A percentile compares a stretch with the other conserved stretches of the same genome.
phyloP scores from a whole-genome alignment of 129 eudicot genomes.

The Arctium lappa region DNA sequence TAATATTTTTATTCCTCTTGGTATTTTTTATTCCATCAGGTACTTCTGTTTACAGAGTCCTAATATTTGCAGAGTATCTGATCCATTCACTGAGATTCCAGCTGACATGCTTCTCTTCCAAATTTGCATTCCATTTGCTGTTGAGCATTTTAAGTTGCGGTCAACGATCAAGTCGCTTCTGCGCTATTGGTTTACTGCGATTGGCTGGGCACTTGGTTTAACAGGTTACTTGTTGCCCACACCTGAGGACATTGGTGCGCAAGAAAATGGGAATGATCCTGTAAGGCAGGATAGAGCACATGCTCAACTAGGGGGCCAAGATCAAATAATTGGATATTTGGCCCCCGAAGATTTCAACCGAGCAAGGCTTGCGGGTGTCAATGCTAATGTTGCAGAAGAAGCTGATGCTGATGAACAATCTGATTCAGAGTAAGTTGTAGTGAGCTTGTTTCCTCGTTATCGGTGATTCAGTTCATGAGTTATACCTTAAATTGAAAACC shows the following conservation, averaged over 20 bases:
- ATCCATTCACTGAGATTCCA: constrained; percentile 94
- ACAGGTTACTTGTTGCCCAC: constrained; percentile 66
- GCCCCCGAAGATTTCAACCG: constrained; percentile 48
- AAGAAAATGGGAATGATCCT: constrained; percentile 62
- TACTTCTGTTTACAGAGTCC: constrained; percentile 2
- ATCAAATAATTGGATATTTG: constrained; percentile 29
- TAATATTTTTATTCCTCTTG: neutral
- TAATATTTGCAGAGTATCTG: constrained; percentile 66
- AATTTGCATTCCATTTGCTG: constrained; percentile 94
- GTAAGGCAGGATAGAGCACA: constrained; percentile 61
- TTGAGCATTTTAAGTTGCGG: constrained; percentile 89
- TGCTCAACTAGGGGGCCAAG: constrained; percentile 45
- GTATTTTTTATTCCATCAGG: neutral
- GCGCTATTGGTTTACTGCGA: constrained; percentile 79
- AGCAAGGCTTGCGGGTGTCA: constrained; percentile 45
- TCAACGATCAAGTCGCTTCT: constrained; percentile 79
- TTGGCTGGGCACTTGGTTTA: constrained; percentile 89
- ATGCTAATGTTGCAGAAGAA: constrained; percentile 28
- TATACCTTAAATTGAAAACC: too few species aligned
- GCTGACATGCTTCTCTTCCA: constrained; percentile 97
- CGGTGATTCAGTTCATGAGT: too few species aligned
- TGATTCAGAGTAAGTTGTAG: constrained; percentile 65
- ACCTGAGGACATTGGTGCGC: constrained; percentile 63
- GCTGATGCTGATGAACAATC: constrained; percentile 59
- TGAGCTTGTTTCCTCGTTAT: too few species aligned